Percentiles rank a stretch among this genome's conserved stretches.
These are phyloP conservation scores for Rhizophlyctis rosea DNA, from an alignment of 192 early-diverging fungal genomes.

Conservation along the genomic window DNA sequence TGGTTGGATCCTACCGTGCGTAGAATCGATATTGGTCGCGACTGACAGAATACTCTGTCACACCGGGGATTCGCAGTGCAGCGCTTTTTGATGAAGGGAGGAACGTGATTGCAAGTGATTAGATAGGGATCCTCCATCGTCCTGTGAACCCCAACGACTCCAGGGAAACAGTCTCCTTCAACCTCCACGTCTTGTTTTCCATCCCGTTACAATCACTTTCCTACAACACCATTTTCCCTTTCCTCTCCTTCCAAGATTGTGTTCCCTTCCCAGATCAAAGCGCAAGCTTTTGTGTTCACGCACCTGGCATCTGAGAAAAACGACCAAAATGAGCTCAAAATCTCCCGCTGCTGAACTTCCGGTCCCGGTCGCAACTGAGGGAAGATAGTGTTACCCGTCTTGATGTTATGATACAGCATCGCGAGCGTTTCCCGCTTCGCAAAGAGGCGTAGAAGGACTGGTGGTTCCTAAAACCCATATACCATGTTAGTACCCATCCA, in stretches of 20 bases:
- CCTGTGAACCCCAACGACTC: not conserved
- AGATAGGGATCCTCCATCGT: not conserved
- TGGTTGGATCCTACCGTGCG: constrained; percentile 30
- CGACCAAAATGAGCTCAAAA: constrained; percentile 51
- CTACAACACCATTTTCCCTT: not conserved
- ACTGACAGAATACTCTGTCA: constrained; percentile 47
- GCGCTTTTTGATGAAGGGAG: constrained; percentile 15
- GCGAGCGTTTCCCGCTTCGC: constrained; percentile 62
- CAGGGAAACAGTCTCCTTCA: not conserved
- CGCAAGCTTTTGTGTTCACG: not conserved
- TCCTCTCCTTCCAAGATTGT: too few relatives aligned
- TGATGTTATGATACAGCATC: constrained; percentile 63
- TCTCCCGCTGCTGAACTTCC: constrained; percentile 58
- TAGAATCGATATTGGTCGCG: constrained; percentile 51
- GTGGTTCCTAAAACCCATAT: constrained; percentile 42
- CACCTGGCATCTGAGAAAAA: constrained; percentile 54
- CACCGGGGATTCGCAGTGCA: constrained; percentile 42
- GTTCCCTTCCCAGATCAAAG: too few relatives aligned
- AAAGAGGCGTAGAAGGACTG: constrained; percentile 53
- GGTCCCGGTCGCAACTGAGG: constrained; percentile 57
- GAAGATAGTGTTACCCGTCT: constrained; percentile 55
- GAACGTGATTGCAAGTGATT: not conserved
- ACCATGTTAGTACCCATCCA: too few relatives aligned
- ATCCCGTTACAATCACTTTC: not conserved
- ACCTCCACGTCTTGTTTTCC: not conserved